Evolutionary conservation across 805 yeast genomes (phyloP), one percentile per base, ranked within the genome.

Genomic region (Zygoascus bituminiphila): DNA sequence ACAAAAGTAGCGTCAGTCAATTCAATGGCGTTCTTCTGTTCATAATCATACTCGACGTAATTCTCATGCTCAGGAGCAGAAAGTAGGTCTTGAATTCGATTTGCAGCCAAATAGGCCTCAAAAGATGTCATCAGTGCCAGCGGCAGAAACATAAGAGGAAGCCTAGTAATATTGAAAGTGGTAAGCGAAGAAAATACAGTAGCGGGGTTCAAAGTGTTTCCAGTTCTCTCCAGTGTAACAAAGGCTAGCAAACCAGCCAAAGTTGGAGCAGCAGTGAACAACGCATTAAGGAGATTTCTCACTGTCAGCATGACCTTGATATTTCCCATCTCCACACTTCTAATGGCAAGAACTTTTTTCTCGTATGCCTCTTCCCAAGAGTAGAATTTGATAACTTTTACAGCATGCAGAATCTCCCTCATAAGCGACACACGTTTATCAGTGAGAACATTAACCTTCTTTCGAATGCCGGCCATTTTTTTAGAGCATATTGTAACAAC

Each of bases 281-380:
- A 59, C 0, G 95, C 82, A 47, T 82, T 77, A 42, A 82, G 63
- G 19, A 73, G 53, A 59, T 82, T 84, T 62, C 89, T 78, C 24
- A 78, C 62, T 39, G 80, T 70, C 58, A 84, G 89, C 71, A 87
- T 76, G 46, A 67, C 70, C 53, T 79, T 73, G 51, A 89, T 74
- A 45, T 71, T 69, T 3, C 59, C 56, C 75, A 85, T 80, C 65
- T 88, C 97, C 19, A 68, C 60, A 0, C 61, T 57, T 62, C 97
- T 76, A 23, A 77, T 70, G 10, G 70, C 72, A 14, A 77, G 59
- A 31, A 89, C 74, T 46, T 74, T 68, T 8, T 72, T 63, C 47
- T 73, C 72, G 62, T 87, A 89, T 0, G 96, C 88, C 26, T 72
- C 72, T 66, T 89, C 97, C 96, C 96, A 89, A 1, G 94, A 85